Percentiles rank a stretch among this genome's conserved stretches.
Evolutionary conservation across 345 rosid genomes (phyloP).

Genomic region (Citrus glauca): DNA sequence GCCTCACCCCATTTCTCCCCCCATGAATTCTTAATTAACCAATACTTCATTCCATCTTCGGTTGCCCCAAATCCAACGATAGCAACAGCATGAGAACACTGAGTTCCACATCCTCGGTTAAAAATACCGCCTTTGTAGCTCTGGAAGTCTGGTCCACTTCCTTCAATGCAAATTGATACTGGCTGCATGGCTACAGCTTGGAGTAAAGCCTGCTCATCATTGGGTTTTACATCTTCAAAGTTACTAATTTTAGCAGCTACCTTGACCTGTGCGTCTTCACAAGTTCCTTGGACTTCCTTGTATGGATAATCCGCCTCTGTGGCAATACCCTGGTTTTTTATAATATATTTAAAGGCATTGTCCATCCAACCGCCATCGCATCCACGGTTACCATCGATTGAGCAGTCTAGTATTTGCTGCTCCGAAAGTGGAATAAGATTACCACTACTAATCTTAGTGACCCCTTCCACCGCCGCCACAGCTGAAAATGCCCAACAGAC

Average conservation of each 20-base stretch:
- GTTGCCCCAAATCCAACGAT: constrained; percentile 40
- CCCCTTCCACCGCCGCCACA: constrained; percentile 34
- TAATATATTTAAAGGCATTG: constrained; percentile 28
- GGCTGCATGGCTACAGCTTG: constrained; percentile 36
- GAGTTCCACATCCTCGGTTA: constrained; percentile 24
- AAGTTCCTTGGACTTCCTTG: background rate
- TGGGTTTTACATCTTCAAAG: constrained; percentile 36
- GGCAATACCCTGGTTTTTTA: background rate
- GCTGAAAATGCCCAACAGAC: constrained; percentile 58
- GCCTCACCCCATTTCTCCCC: constrained; percentile 44
- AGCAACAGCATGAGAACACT: constrained; percentile 41
- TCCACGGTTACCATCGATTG: constrained; percentile 29
- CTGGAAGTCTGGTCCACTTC: background rate
- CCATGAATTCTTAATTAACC: constrained; percentile 63
- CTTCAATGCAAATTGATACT: constrained; percentile 37
- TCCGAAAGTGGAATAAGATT: constrained; percentile 39
- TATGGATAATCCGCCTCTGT: background rate
- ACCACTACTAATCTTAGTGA: constrained; percentile 31
- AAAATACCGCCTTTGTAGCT: constrained; percentile 35
- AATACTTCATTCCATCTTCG: constrained; percentile 32
- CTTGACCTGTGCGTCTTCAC: background rate
- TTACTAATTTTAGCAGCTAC: background rate
- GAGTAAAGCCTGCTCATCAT: constrained; percentile 32
- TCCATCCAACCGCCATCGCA: constrained; percentile 32
- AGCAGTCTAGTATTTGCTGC: constrained; percentile 56